Conservation (phyloP, 441 rosid species). For the Omphalea diandra region DNA sequence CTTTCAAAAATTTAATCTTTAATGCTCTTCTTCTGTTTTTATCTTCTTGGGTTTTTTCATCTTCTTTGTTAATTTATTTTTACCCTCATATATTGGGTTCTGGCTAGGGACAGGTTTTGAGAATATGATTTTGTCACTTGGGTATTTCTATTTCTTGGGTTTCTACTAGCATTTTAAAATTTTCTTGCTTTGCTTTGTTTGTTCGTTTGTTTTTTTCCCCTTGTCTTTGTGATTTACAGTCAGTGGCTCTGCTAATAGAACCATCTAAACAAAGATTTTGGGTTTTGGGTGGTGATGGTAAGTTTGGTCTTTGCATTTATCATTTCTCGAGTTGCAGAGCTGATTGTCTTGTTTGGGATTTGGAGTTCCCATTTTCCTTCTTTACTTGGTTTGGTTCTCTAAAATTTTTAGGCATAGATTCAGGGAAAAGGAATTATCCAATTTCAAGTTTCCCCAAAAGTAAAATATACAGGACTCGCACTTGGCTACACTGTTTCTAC, state of each 20-base stretch:
- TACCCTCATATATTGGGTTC: slow-evolving; percentile 26
- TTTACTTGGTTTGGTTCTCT: slow-evolving; percentile 20
- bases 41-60: slow-evolving; percentile 55
- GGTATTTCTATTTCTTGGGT: slow-evolving; percentile 40
- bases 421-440: slow-evolving; percentile 4
- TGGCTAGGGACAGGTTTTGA: slow-evolving; percentile 42
- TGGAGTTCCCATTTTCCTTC: slow-evolving; percentile 26
- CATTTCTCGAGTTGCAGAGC: slow-evolving; percentile 24
- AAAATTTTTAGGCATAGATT: slow-evolving; percentile 21
- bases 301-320: slow-evolving; percentile 36
- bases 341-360: slow-evolving; percentile 24
- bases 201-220: too few relatives aligned
- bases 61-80: slow-evolving; percentile 34
- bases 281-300: slow-evolving; percentile 26
- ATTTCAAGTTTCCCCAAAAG: not conserved
- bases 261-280: slow-evolving; percentile 29
- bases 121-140: slow-evolving; percentile 59
- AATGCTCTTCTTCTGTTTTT: slow-evolving; percentile 41
- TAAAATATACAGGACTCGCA: not conserved
- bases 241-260: slow-evolving; percentile 35
- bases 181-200: slow-evolving; percentile 12
- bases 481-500: not conserved
- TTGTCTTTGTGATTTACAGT: slow-evolving; percentile 34
- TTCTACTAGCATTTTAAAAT: slow-evolving; percentile 21
- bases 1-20: slow-evolving; percentile 23